Evolutionary conservation across 2,329 filamentous ascomycete species (phyloP).

Genomic region (Grosmannia clavigera): DNA sequence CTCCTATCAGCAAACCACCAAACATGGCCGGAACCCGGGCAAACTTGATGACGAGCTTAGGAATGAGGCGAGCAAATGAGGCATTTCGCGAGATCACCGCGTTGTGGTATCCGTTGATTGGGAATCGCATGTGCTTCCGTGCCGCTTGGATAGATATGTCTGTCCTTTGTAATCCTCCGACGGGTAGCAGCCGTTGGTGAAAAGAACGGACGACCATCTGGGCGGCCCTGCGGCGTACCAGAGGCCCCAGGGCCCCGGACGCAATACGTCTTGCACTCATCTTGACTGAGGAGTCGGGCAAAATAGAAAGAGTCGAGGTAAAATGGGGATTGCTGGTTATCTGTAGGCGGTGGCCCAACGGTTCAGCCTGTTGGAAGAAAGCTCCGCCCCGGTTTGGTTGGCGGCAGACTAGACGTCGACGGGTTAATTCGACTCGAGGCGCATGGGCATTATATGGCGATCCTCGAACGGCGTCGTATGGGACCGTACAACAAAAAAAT

Average conservation of each 20-base stretch:
- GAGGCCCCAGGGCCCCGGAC: slow-evolving; percentile 51
- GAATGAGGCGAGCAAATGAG: slow-evolving; percentile 56
- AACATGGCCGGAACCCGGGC: slow-evolving; percentile 80
- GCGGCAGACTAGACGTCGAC: slow-evolving; percentile 1
- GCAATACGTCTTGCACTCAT: slow-evolving; percentile 69
- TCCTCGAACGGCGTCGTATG: not conserved
- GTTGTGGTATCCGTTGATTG: slow-evolving; percentile 77
- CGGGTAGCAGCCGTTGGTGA: slow-evolving; percentile 45
- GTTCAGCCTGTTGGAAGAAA: not conserved
- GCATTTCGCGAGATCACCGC: slow-evolving; percentile 50
- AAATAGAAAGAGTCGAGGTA: not conserved
- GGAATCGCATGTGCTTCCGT: slow-evolving; percentile 59
- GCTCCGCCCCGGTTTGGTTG: not conserved
- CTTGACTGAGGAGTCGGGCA: slow-evolving; percentile 15
- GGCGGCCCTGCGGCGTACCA: slow-evolving; percentile 47
- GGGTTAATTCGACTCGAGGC: not conserved
- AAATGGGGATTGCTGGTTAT: not conserved
- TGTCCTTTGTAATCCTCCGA: slow-evolving; percentile 55
- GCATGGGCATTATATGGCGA: not conserved
- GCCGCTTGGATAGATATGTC: slow-evolving; percentile 46
- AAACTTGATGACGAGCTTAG: slow-evolving; percentile 84
- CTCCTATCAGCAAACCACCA: slow-evolving; percentile 75
- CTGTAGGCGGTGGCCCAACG: not conserved
- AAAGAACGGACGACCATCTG: slow-evolving; percentile 45
- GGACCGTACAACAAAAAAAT: not conserved